Evolutionary conservation across 129 eudicot species (phyloP).

Genomic region (Escallonia herrerae): DNA sequence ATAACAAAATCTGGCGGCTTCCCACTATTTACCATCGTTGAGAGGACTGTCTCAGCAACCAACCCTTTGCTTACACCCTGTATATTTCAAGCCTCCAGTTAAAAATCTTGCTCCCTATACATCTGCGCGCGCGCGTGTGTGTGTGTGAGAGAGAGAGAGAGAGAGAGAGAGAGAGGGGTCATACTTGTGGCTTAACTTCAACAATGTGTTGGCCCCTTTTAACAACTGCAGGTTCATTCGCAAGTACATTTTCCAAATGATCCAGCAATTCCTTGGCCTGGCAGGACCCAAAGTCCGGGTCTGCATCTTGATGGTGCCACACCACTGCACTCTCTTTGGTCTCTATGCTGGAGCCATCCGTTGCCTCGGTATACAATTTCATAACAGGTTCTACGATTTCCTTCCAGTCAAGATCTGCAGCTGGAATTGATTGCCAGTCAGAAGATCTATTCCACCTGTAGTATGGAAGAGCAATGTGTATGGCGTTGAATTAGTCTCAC

Average conservation of each 20-base stretch:
- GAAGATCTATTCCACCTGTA: slow-evolving; percentile 53
- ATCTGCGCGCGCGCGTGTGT: too few relatives aligned
- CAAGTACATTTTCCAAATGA: slow-evolving; percentile 71
- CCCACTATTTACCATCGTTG: slow-evolving; percentile 43
- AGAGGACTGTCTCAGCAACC: slow-evolving; percentile 60
- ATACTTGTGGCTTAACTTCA: slow-evolving; percentile 89
- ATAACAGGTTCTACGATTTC: slow-evolving; percentile 64
- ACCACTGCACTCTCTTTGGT: slow-evolving; percentile 69
- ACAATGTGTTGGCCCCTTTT: slow-evolving; percentile 75
- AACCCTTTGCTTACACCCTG: slow-evolving; percentile 87
- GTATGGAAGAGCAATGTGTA: neutral
- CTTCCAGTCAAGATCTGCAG: slow-evolving; percentile 65
- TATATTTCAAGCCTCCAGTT: neutral
- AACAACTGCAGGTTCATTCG: slow-evolving; percentile 73
- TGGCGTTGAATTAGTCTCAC: neutral
- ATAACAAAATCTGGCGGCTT: slow-evolving; percentile 57
- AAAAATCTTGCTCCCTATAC: neutral
- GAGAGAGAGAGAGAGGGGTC: neutral
- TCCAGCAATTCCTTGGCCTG: slow-evolving; percentile 65
- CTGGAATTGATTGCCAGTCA: slow-evolving; percentile 49
- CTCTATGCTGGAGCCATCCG: slow-evolving; percentile 75
- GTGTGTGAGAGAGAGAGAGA: neutral
- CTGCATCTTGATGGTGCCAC: slow-evolving; percentile 87
- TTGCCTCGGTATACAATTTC: slow-evolving; percentile 65
- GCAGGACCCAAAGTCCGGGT: slow-evolving; percentile 81